Evolutionary conservation across 1,284 basidiomycete species (phyloP).

Genomic region (Waitea zeae): DNA sequence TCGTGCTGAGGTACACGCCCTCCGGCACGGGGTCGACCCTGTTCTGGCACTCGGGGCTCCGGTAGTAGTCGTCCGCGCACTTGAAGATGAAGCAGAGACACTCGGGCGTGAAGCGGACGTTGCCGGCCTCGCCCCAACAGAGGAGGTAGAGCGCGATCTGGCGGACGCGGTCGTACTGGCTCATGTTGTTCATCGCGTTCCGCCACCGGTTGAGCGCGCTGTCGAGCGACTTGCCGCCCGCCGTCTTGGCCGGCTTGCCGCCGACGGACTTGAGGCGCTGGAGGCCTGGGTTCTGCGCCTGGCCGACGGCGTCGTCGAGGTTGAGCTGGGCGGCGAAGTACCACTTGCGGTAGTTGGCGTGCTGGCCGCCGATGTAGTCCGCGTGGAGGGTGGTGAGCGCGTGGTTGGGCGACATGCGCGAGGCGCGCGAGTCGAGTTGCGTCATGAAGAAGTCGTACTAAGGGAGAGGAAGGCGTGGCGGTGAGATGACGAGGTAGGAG

Average conservation of each 20-base stretch:
- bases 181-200: slow-evolving; percentile 99
- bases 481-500: not conserved
- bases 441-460: slow-evolving; percentile 98
- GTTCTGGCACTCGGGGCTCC: slow-evolving; percentile 96
- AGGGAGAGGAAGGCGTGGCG: not conserved
- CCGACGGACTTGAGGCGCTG: slow-evolving; percentile 80
- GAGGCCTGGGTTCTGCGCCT: slow-evolving; percentile 85
- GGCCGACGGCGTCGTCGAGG: slow-evolving; percentile 95
- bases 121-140: slow-evolving; percentile 97
- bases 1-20: slow-evolving; percentile 81
- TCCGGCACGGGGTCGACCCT: slow-evolving; percentile 87
- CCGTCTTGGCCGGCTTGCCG: slow-evolving; percentile 31
- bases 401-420: slow-evolving; percentile 97
- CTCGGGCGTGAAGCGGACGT: slow-evolving; percentile 94
- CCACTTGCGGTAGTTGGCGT: slow-evolving; percentile 97
- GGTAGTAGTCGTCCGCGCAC: slow-evolving; percentile 99
- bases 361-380: slow-evolving; percentile 95
- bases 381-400: slow-evolving; percentile 93
- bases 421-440: slow-evolving; percentile 87
- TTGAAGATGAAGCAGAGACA: slow-evolving; percentile 99
- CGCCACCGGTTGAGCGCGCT: slow-evolving; percentile 89
- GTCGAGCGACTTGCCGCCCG: slow-evolving; percentile 76
- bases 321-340: slow-evolving; percentile 99
- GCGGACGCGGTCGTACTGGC: slow-evolving; percentile 91
- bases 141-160: slow-evolving; percentile 93